Evolutionary conservation across 495 filamentous ascomycete genomes (phyloP), one percentile per base, ranked within the genome.

Genomic region (Apiosordaria backusii): DNA sequence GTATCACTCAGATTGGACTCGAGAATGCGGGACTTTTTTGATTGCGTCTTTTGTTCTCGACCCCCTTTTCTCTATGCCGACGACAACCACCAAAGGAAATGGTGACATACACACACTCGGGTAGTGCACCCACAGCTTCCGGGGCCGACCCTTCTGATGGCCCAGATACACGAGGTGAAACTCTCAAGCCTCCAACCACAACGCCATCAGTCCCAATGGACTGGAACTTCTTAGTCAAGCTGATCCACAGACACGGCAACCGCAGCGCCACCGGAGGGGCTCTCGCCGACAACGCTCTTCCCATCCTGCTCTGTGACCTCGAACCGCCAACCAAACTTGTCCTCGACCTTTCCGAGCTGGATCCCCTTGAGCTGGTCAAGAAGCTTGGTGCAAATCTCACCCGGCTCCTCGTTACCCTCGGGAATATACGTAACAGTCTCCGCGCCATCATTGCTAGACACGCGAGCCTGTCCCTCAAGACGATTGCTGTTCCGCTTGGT

Each of bases 361-460:
- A 97, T 93, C 0, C 87, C 92, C 76, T 95, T 90, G 24, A 97
- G 81, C 50, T 87, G 88, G n/a, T 82, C 77, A 50, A 97, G 74
- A 7, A 99, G 81, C 75, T 87, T 86, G 7, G 86, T 65, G 66
- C 86, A 92, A 7, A 88, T 81, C 64, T 87, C 85, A 1, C 93
- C 93, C 1, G 87, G 84, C 60, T 94, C 86, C 57, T 88, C 86
- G n/a, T 81, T 77, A 6, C 76, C 77, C 0, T 86, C 86, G 24
- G 81, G 75, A n/a, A 86, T 82, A 68, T 89, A 93, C 0, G 75
- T 78, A 68, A 94, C 86, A 24, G 84, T 90, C 67, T 93, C 89
- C n/a, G 79, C 76, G 10, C 72, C 72, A 55, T 72, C 71, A 4
- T 71, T 70, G 60, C 69, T 50, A 22, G 73, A 71, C 7, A 81